Percentiles rank a stretch among this genome's conserved stretches.
Conservation (phyloP, 73 alveolate species). For the Breviolum minutum region DNA sequence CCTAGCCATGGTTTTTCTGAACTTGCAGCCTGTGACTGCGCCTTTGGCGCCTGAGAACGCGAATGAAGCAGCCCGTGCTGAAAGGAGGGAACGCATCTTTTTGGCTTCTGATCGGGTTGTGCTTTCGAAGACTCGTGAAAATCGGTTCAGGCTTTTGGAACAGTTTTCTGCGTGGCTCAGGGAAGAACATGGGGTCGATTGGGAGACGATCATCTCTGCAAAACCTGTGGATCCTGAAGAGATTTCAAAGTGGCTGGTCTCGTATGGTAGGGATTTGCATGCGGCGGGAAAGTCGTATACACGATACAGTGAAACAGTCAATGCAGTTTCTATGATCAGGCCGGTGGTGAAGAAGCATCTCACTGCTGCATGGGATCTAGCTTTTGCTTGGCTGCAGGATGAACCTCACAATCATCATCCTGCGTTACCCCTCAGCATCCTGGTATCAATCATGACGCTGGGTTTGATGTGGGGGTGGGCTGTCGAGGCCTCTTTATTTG, state of each 20-base stretch:
- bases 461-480: conserved; percentile 17
- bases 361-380: conserved; percentile 25
- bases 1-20: no score
- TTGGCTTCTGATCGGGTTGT: no score
- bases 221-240: neutral
- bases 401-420: neutral
- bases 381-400: neutral
- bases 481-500: no score
- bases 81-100: no score
- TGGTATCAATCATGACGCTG: neutral
- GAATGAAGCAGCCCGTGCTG: no score
- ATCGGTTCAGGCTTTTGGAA: no score
- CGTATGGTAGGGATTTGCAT: neutral
- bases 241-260: neutral
- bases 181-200: no score
- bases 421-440: neutral
- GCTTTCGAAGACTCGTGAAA: no score
- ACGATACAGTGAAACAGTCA: neutral
- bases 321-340: neutral
- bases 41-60: no score
- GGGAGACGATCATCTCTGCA: no score
- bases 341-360: neutral
- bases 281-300: neutral
- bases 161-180: no score
- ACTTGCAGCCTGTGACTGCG: no score